Evolutionary conservation across 1,284 basidiomycete genomes (phyloP).

Genomic region (Mycena sp.): DNA sequence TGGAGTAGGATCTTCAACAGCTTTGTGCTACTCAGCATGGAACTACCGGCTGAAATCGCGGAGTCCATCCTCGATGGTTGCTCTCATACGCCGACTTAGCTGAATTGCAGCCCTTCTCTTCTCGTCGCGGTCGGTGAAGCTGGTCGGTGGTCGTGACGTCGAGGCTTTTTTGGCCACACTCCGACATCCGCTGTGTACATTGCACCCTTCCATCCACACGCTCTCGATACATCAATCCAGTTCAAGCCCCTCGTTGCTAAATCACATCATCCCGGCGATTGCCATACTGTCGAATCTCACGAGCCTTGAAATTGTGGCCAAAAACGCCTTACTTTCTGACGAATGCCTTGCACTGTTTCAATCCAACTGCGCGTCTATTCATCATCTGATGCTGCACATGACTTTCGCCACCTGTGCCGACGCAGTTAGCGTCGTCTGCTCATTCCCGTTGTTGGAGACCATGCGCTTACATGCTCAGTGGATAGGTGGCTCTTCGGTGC

Average conservation of each 20-base stretch:
- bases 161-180: slow-evolving; percentile 21
- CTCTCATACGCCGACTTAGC: slow-evolving; percentile 1
- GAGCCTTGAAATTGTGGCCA: slow-evolving; percentile 18
- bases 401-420: slow-evolving; percentile 23
- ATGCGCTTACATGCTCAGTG: slow-evolving; percentile 18
- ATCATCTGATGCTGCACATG: slow-evolving; percentile 14
- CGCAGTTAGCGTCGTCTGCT: slow-evolving; percentile 18
- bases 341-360: slow-evolving; percentile 2
- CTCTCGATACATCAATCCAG: slow-evolving; percentile 18
- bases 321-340: slow-evolving; percentile 15
- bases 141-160: slow-evolving; percentile 16
- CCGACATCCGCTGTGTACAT: slow-evolving; percentile 15
- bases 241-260: slow-evolving; percentile 5
- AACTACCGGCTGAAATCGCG: slow-evolving; percentile 23
- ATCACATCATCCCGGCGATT: slow-evolving; percentile 21
- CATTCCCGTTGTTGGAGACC: slow-evolving; percentile 24
- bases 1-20: not conserved
- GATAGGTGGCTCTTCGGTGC: slow-evolving; percentile 11
- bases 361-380: slow-evolving; percentile 12
- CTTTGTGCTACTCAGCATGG: not conserved
- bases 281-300: slow-evolving; percentile 20
- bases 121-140: not conserved
- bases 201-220: slow-evolving; percentile 18
- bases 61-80: slow-evolving; percentile 26
- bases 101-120: slow-evolving; percentile 24